Percentiles rank a stretch among this genome's conserved stretches.
phyloP scores from a whole-genome alignment of 305 asterid species.

The Fraxinus albicans region DNA sequence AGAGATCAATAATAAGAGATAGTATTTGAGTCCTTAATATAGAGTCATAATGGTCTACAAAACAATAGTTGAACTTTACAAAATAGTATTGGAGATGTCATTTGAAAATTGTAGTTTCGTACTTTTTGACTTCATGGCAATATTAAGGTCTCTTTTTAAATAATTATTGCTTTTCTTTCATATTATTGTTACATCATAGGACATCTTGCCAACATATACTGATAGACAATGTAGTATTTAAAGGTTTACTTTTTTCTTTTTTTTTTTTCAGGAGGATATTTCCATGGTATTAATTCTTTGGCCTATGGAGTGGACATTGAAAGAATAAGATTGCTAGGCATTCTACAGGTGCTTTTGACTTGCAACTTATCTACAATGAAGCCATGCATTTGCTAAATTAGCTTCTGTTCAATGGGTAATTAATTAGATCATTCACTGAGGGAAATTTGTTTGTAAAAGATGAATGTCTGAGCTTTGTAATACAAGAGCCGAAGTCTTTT shows the following conservation, averaged over 20 bases:
- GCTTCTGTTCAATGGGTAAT: background rate
- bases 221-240: constrained; percentile 14
- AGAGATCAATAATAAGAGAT: background rate
- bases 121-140: background rate
- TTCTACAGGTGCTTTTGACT: constrained; percentile 65
- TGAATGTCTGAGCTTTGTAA: background rate
- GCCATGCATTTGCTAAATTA: background rate
- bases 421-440: background rate
- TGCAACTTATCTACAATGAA: background rate
- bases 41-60: background rate
- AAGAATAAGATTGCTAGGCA: constrained; percentile 68
- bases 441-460: background rate
- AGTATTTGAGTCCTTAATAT: background rate
- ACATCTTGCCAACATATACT: constrained; percentile 15
- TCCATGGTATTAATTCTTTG: constrained; percentile 78
- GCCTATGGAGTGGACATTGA: constrained; percentile 81
- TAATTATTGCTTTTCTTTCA: background rate
- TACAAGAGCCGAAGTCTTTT: background rate
- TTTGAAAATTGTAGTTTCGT: background rate
- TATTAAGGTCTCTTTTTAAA: background rate
- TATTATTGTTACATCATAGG: background rate
- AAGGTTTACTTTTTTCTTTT: constrained; percentile 12
- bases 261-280: constrained; percentile 68
- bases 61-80: background rate
- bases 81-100: background rate